Base-by-base conservation (phyloP, 495 filamentous ascomycete species). In the Aspergillus coremiiformis region DNA sequence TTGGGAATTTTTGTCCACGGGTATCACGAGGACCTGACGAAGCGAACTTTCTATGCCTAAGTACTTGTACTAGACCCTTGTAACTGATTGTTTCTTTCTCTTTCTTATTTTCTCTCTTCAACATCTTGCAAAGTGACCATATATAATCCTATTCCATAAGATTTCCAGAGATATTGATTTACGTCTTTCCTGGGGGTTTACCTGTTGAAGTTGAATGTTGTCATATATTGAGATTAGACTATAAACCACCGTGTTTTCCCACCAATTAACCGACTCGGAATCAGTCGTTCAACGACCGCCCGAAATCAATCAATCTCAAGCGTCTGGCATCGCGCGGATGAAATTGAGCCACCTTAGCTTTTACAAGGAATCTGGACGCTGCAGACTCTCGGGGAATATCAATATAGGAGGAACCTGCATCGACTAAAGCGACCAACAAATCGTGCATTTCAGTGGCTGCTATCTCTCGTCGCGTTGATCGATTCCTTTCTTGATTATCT, bases 261-360 rank as follows among this genome's bases (percentile, higher is more conserved):
- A n/a, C n/a, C n/a, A n/a, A n/a, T n/a, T n/a, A n/a, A n/a, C n/a
- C n/a, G n/a, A n/a, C n/a, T n/a, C n/a, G n/a, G n/a, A n/a, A n/a
- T 74, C 66, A 85, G 50, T 84, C 81, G 50, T 87, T 84, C 37
- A 94, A 58, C 42, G 86, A 84, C 50, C 84, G 79, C 9, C 87
- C 89, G 73, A 95, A 95, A 68, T 95, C 88, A 53, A 94, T 79
- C 44, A 96, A 69, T 39, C 86, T 80, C 54, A 96, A 59, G 61
- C 78, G 80, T 47, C 76, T 78, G 0, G 90, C 87, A 69, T 96
- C 89, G 52, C 80, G 82, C 1, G 90, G 88, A 67, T 95, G 86
- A 54, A 93, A 93, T 56, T 89, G 83, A 19, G 90, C 90, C 27
- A 92, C 84, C 61, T 87, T 92, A 20, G 85, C 85, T 55, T 87